phyloP scores from a whole-genome alignment of 2,329 filamentous ascomycete species.

The Falciphora oryzae region DNA sequence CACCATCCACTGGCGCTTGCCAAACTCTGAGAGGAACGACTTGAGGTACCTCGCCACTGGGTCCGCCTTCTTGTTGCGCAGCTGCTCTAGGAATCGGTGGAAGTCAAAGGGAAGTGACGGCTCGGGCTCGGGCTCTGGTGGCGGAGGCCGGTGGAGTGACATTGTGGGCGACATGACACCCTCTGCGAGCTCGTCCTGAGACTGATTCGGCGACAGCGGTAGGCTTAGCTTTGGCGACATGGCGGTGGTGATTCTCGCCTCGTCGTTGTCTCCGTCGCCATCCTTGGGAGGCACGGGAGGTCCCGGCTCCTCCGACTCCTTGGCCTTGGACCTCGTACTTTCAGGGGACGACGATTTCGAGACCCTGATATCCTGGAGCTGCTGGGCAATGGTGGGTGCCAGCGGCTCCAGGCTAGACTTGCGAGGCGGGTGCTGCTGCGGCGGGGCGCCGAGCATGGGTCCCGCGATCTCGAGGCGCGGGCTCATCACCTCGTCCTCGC shows the following conservation, averaged over 20 bases:
- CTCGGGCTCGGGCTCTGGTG: constrained; percentile 71
- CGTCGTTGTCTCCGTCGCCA: neutral
- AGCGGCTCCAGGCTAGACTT: constrained; percentile 80
- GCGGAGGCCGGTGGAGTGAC: constrained; percentile 57
- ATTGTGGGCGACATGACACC: constrained; percentile 40
- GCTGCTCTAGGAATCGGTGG: constrained; percentile 90
- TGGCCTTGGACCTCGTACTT: constrained; percentile 31
- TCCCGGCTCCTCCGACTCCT: constrained; percentile 38
- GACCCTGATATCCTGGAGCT: constrained; percentile 40
- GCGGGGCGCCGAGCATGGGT: constrained; percentile 61
- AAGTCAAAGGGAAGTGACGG: constrained; percentile 91
- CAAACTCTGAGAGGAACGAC: constrained; percentile 91
- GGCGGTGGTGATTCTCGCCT: neutral
- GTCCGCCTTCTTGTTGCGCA: constrained; percentile 95
- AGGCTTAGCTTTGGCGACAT: constrained; percentile 27
- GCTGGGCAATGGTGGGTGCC: constrained; percentile 42
- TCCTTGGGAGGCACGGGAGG: constrained; percentile 59
- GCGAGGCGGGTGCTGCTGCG: constrained; percentile 66
- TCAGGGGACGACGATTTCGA: constrained; percentile 32
- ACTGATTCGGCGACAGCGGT: constrained; percentile 34
- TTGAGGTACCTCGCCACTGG: constrained; percentile 93
- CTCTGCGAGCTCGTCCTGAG: constrained; percentile 22
- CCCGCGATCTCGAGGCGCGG: constrained; percentile 78
- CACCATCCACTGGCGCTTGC: constrained; percentile 98
- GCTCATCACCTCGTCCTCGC: constrained; percentile 84